Evolutionary conservation across 352 stramenopile genomes (phyloP).

Genomic region (Phytophthora syringae): DNA sequence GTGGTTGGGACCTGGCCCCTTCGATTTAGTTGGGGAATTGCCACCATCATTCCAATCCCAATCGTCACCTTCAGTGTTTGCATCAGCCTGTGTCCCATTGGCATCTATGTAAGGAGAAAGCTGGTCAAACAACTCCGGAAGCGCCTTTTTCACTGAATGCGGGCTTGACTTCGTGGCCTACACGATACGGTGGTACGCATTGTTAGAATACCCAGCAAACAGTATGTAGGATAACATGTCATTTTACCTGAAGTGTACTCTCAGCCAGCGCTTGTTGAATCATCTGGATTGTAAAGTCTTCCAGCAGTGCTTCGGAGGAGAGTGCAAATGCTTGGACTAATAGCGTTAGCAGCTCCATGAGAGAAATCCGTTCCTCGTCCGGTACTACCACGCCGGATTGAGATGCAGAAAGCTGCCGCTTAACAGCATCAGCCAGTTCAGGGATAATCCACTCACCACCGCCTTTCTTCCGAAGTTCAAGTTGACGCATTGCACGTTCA

Average conservation of each 20-base stretch:
- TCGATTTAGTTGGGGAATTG: slow-evolving; percentile 22
- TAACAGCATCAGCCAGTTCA: slow-evolving; percentile 67
- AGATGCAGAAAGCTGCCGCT: slow-evolving; percentile 45
- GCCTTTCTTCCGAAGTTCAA: slow-evolving; percentile 55
- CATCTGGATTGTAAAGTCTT: slow-evolving; percentile 80
- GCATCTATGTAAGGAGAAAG: slow-evolving; percentile 35
- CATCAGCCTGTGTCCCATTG: slow-evolving; percentile 8
- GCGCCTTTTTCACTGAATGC: slow-evolving; percentile 27
- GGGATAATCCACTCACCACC: slow-evolving; percentile 74
- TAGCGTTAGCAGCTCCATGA: slow-evolving; percentile 62
- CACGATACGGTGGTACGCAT: not conserved
- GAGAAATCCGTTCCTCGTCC: slow-evolving; percentile 32
- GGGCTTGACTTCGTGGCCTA: slow-evolving; percentile 38
- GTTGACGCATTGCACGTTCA: slow-evolving; percentile 52
- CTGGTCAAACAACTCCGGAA: slow-evolving; percentile 43
- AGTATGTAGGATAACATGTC: not conserved
- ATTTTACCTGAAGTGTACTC: slow-evolving; percentile 52
- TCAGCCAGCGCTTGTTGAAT: slow-evolving; percentile 60
- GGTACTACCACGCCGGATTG: slow-evolving; percentile 13
- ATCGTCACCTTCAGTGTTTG: slow-evolving; percentile 53
- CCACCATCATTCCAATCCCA: slow-evolving; percentile 71
- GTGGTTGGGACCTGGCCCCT: not conserved
- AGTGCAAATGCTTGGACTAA: slow-evolving; percentile 72
- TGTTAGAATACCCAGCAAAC: not conserved
- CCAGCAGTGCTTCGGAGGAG: slow-evolving; percentile 47